phyloP scores from a whole-genome alignment of 2,329 filamentous ascomycete species.

The Monosporascus cannonballus region DNA sequence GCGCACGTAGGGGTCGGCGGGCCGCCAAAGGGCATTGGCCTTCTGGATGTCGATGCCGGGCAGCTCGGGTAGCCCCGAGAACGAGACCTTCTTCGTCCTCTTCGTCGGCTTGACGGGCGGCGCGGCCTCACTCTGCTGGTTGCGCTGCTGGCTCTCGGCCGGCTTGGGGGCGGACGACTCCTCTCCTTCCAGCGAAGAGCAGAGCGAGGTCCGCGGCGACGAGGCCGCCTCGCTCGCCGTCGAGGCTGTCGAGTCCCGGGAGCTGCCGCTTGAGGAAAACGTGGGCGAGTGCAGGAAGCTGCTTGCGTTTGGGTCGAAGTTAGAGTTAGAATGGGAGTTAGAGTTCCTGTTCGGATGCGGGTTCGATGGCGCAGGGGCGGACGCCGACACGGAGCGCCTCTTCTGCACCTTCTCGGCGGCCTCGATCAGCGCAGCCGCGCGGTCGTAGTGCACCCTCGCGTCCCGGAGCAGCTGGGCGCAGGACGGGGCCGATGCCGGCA shows the following conservation, averaged over 20 bases:
- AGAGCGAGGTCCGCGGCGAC: constrained; percentile 41
- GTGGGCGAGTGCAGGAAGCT: constrained; percentile 41
- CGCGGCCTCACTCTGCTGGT: constrained; percentile 12
- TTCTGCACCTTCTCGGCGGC: constrained; percentile 36
- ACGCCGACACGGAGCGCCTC: constrained; percentile 30
- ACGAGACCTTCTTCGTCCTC: constrained; percentile 38
- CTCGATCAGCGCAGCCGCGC: constrained; percentile 41
- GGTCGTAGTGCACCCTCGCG: constrained; percentile 45
- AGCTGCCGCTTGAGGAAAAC: constrained; percentile 41
- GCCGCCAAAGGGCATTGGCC: no score
- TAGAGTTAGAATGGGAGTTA: no score
- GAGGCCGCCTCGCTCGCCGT: constrained; percentile 36
- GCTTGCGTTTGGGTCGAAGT: not conserved
- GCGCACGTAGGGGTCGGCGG: constrained; percentile 41
- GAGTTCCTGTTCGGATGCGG: no score
- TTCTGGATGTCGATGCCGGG: constrained; percentile 19
- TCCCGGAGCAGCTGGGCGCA: constrained; percentile 44
- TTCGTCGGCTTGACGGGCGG: constrained; percentile 10
- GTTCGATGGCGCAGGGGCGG: constrained; percentile 24
- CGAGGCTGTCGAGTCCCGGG: constrained; percentile 26
- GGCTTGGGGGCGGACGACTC: constrained; percentile 10
- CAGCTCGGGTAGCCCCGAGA: constrained; percentile 29
- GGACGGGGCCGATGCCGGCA: constrained; percentile 39
- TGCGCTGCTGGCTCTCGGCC: constrained; percentile 1
- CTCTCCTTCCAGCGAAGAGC: constrained; percentile 15